phyloP scores from a whole-genome alignment of 306 rosid genomes.

The Adenanthera pavonina region DNA sequence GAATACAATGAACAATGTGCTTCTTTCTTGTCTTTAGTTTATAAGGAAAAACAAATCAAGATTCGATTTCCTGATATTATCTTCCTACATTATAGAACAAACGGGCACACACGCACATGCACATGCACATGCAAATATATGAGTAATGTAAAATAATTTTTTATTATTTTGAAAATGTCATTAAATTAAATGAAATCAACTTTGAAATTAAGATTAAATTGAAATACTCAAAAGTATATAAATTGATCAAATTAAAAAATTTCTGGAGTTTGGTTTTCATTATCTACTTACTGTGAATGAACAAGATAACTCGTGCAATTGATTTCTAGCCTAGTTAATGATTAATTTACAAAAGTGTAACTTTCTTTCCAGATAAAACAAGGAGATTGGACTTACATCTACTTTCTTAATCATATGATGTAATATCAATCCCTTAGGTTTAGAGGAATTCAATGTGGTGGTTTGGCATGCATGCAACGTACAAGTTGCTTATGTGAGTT shows the following conservation, averaged over 20 bases:
- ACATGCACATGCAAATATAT: background rate
- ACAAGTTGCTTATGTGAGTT: background rate
- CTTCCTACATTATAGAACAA: slow-evolving; percentile 22
- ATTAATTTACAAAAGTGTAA: no score
- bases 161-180: background rate
- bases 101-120: background rate
- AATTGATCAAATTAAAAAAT: no score
- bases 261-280: no score
- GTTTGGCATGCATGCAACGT: background rate
- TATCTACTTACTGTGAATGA: no score
- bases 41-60: slow-evolving; percentile 37
- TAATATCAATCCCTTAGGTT: no score
- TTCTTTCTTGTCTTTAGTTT: slow-evolving; percentile 33
- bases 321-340: no score
- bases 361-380: no score
- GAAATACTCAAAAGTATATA: no score
- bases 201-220: background rate
- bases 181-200: background rate
- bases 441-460: background rate
- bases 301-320: no score
- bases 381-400: no score
- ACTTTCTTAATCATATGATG: no score
- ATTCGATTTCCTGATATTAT: slow-evolving; percentile 33
- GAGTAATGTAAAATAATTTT: background rate
- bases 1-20: slow-evolving; percentile 36